Evolutionary conservation across 371 early-diverging fungal species (phyloP), one percentile per base, ranked within the genome.

Genomic region (Rhizopus stolonifer): DNA sequence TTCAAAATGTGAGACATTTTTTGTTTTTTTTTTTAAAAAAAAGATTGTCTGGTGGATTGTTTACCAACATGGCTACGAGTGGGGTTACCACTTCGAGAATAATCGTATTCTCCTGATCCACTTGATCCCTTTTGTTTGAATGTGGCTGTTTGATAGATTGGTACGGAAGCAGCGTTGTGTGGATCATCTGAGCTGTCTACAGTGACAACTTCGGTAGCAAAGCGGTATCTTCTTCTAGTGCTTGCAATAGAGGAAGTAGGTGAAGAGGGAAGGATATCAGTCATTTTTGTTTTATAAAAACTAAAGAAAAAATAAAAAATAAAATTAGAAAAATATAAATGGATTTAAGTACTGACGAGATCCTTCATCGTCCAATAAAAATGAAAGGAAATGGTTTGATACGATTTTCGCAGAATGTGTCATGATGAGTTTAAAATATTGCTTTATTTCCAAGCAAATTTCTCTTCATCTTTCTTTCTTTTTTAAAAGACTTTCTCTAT

Each of bases 131-230:
- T 64, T 70, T 95, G 96, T 72, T 93, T 95, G 74, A 97, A 97
- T 1, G 98, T 97, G 11, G 98, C 98, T 0, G 95, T 90, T 65
- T 95, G 95, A 79, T 96, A 96, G 58, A 97, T 93, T 25, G 98
- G 98, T 22, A 93, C 87, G 6, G 93, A 92, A 24, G 93, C 80
- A 17, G 96, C 87, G 66, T 91, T 85, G 79, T 97, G 95, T 45
- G 84, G 88, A 75, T 96, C 96, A 56, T 86, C 83, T 49, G 81
- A 71, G 63, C 80, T 82, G 65, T 89, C 89, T 33, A 94, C 83
- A 25, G 80, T 85, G 33, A 93, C 94, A 7, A 94, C 88, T 69
- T 94, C 91, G 2, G 96, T 95, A 29, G 91, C 91, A 44, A 87
- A 84, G 29, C 86, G 83, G 65, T 93, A 94, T 61, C 70, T 78